Evolutionary conservation across 1,284 basidiomycete genomes (phyloP), one percentile per base, ranked within the genome.

Genomic region (Rhodotorula sp.): DNA sequence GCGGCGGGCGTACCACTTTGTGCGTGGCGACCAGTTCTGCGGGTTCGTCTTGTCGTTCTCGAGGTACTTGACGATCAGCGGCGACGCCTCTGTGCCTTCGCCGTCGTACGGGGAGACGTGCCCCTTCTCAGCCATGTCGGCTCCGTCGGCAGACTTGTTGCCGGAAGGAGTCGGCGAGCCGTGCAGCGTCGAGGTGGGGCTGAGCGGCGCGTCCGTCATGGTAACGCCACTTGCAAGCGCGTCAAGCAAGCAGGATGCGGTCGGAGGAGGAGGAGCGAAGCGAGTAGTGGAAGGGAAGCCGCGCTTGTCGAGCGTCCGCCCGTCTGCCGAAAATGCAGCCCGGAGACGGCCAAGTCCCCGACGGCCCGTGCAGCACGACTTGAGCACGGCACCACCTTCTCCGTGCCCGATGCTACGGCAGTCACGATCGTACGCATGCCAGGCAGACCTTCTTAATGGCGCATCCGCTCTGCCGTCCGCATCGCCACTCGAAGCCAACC

Each of bases 1-100:
- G 19, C 49, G 17, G 10, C 4, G 7, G 10, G 67, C 70, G 45
- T n/a, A 72, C 74, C 71, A 72, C 53, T 69, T 68, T 57, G 49
- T 56, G 5, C 23, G 42, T 27, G 25, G 34, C 0, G 12, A 46
- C 65, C 68, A 76, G 42, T 68, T 61, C 58, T 71, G 50, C 45
- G 75, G 75, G 58, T 76, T 74, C 27, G 64, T 56, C 46, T 71
- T 62, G 27, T 75, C 64, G 13, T 61, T 60, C 1, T 70, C 67
- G 56, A 61, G 48, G 34, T 25, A 77, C 52, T 75, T 68, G 34
- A 77, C 76, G 44, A 77, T 67, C 54, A 57, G 71, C 3, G 76
- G 74, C 48, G 58, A 59, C 13, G 58, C 71, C 27, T 55, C 60
- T 4, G 74, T 75, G 9, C 76, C 76, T 23, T 70, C 57, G 13